Conservation (phyloP, 2,329 filamentous ascomycete species). For the Intubia oerlemansii region DNA sequence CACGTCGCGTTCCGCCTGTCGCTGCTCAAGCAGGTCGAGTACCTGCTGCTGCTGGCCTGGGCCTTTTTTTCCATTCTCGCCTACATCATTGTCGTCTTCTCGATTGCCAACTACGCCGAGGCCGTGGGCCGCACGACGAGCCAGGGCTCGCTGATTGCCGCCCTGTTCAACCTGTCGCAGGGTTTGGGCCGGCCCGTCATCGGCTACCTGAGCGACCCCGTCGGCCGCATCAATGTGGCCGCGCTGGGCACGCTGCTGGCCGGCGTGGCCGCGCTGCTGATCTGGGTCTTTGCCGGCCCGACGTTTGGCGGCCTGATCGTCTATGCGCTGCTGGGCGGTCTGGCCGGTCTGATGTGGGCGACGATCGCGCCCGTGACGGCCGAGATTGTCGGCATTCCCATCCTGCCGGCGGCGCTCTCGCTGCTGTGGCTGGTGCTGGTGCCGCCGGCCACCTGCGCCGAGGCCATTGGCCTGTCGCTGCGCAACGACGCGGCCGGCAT, state of each 20-base stretch:
- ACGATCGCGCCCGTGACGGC: constrained; percentile 48
- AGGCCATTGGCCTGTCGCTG: constrained; percentile 40
- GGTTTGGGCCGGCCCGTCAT: constrained; percentile 50
- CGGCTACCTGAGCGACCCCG: constrained; percentile 47
- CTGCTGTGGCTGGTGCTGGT: constrained; percentile 53
- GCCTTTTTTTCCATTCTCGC: constrained; percentile 51
- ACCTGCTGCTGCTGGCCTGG: constrained; percentile 42
- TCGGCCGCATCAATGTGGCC: constrained; percentile 56
- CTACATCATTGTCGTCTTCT: constrained; percentile 61
- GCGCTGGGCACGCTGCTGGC: constrained; percentile 39
- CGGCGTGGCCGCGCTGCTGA: constrained; percentile 41
- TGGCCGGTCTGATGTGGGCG: constrained; percentile 52
- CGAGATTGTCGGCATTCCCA: constrained; percentile 49
- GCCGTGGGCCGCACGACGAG: constrained; percentile 43
- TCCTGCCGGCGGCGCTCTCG: constrained; percentile 45
- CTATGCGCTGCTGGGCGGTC: constrained; percentile 45
- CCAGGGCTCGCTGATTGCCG: constrained; percentile 51
- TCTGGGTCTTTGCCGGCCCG: constrained; percentile 52
- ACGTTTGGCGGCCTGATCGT: constrained; percentile 45
- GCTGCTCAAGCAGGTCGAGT: constrained; percentile 40
- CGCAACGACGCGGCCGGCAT: constrained; percentile 15
- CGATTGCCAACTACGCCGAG: constrained; percentile 50
- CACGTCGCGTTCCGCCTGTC: constrained; percentile 43
- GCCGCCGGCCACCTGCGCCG: constrained; percentile 47
- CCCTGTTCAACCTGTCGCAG: constrained; percentile 47